Evolutionary conservation across 805 yeast species (phyloP), one percentile per base, ranked within the genome.

Genomic region (Wickerhamia fluorescens): DNA sequence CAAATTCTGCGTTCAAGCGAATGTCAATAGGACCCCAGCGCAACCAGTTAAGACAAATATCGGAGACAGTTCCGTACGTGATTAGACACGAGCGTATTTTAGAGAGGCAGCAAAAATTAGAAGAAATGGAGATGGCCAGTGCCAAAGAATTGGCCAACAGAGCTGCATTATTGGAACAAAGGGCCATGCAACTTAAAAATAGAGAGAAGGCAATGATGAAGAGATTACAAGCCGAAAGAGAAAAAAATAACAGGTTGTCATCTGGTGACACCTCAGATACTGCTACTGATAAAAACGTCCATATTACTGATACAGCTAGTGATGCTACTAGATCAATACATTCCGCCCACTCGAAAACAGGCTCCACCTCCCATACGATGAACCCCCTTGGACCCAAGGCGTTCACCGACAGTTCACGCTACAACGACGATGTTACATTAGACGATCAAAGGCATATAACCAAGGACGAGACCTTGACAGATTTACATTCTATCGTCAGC

Each of bases 51-150:
- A 67, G 94, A 48, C 82, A 78, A 47, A 75, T 83, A 32, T 78
- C 87, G 24, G 89, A 81, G 47, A 83, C 92, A 2, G 84, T 83
- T 14, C 94, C 94, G n/a, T 83, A 83, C 42, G 79, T 81, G 19
- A 59, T 83, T 37, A 71, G 84, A 49, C 89, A 82, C 51, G 89
- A 83, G 53, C 70, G 80, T 33, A 70, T 82, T 33, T 56, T 75
- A 40, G 78, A 80, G 29, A 77, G 83, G 52, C 88, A 83, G 47
- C 84, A 77, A 34, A 82, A 78, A 56, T 58, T 83, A 28, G 88
- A 82, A 49, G 86, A 82, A 42, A 57, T 83, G 56, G 94, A 83
- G 51, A 78, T 78, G 45, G 79, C 78, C 38, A 73, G 83, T 30
- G 92, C 89, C 1, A 69, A 68, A 46, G 89, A 81, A 44, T 61